Base-by-base conservation (phyloP, 116 monocot genomes). In the Posidonia oceanica region DNA sequence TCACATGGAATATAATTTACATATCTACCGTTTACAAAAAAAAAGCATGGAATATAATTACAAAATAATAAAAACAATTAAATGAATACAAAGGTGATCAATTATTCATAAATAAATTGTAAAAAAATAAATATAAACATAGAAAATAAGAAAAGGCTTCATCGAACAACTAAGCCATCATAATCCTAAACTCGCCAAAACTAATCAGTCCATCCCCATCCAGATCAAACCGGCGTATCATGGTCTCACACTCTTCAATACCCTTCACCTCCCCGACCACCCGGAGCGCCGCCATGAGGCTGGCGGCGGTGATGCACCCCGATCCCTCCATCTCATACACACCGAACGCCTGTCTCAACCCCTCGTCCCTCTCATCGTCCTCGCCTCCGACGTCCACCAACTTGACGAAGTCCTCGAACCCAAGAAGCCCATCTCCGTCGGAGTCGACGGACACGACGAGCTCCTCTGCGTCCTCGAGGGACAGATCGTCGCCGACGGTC, bases 151-250 rank as follows among this genome's bases (percentile, higher is more conserved):
- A 48, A 7, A 12, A 29, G 29, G 29, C 29, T 0, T 29, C 48
- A 48, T 10, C 5, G 7, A 7, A 48, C 7, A 8, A 48, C 12
- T 10, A 48, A 17, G 54, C 17, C 88, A 88, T 77, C 88, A 88
- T 88, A 38, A 65, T 44, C 38, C 51, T 75, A 64, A 88, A 88
- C 80, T 88, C 88, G 4, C 82, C 82, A 56, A 88, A 88, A 69
- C 68, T 82, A 18, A 88, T 38, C 36, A 80, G 71, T 1, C 88
- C 88, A 39, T 88, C 85, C 4, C 88, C 85, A 59, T 88, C 56
- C 14, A 80, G 23, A 54, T 88, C 88, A 53, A 82, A 84, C 55
- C 59, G 55, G 10, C 71, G 29, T 7, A 88, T 83, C 82, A 88
- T 88, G 39, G 51, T 71, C 71, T 63, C 22, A 22, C 88, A 88